Conservation (phyloP, 2,329 filamentous ascomycete species). For the Myriangium duriaei region DNA sequence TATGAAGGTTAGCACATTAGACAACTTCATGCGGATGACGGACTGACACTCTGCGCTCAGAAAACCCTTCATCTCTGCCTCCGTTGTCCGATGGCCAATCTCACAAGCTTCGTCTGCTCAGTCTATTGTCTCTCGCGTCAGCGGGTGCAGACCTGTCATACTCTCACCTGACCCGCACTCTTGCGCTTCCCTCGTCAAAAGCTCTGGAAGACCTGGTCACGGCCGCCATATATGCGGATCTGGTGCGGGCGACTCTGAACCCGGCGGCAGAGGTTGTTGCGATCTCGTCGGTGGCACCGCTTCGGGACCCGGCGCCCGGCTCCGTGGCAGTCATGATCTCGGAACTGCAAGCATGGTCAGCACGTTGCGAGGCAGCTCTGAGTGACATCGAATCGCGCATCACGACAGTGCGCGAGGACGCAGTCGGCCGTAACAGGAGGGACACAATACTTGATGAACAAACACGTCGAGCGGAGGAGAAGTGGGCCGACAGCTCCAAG, state of each 20-base stretch:
- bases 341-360: constrained; percentile 61
- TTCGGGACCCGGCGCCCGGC: constrained; percentile 71
- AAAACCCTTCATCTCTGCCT: constrained; percentile 47
- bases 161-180: constrained; percentile 48
- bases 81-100: constrained; percentile 58
- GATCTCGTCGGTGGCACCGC: constrained; percentile 67
- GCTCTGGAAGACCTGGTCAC: constrained; percentile 81
- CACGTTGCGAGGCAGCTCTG: constrained; percentile 64
- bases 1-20: constrained; percentile 34
- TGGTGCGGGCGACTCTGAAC: constrained; percentile 73
- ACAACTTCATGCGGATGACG: neutral
- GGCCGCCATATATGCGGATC: constrained; percentile 71
- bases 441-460: constrained; percentile 30
- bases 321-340: constrained; percentile 56
- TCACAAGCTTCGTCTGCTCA: constrained; percentile 78
- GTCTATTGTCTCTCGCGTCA: constrained; percentile 48
- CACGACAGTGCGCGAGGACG: constrained; percentile 43
- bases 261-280: constrained; percentile 61
- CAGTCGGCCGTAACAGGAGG: constrained; percentile 29
- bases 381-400: constrained; percentile 66
- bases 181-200: constrained; percentile 53
- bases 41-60: constrained; percentile 20
- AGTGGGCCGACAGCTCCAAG: constrained; percentile 7
- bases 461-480: constrained; percentile 21
- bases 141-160: constrained; percentile 56